These are phyloP conservation scores for Lippia alba DNA, from an alignment of 305 asterid genomes.

Conservation along the genomic window DNA sequence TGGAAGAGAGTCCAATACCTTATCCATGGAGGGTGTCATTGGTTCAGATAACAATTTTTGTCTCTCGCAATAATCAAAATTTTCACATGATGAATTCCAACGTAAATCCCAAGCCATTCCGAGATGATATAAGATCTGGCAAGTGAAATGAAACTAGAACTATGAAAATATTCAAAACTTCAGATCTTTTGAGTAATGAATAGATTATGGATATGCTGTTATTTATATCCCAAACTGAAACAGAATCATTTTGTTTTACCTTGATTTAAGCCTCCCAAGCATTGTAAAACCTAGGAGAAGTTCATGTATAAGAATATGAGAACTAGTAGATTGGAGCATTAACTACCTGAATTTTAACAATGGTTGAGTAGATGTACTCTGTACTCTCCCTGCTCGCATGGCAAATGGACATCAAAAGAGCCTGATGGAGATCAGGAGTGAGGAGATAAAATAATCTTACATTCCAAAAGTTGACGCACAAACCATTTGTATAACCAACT, in stretches of 20 bases:
- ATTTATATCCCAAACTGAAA: slow-evolving; percentile 15
- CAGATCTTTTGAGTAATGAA: slow-evolving; percentile 23
- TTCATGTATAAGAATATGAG: slow-evolving; percentile 25
- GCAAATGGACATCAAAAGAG: slow-evolving; percentile 81
- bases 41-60: slow-evolving; percentile 60
- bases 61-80: slow-evolving; percentile 46
- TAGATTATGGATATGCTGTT: slow-evolving; percentile 18
- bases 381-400: slow-evolving; percentile 96
- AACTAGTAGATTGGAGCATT: slow-evolving; percentile 29
- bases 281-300: slow-evolving; percentile 23
- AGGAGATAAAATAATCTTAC: slow-evolving; percentile 25
- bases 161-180: slow-evolving; percentile 25
- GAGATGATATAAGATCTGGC: slow-evolving; percentile 88
- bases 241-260: slow-evolving; percentile 12
- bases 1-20: slow-evolving; percentile 55
- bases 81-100: slow-evolving; percentile 62
- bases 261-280: slow-evolving; percentile 22
- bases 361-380: slow-evolving; percentile 76
- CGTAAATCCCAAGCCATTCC: slow-evolving; percentile 94
- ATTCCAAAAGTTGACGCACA: slow-evolving; percentile 27
- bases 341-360: slow-evolving; percentile 89
- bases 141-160: slow-evolving; percentile 35
- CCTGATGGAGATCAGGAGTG: slow-evolving; percentile 49
- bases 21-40: slow-evolving; percentile 58
- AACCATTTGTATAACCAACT: slow-evolving; percentile 26